These are phyloP conservation scores for Macrophomina pseudophaseolina DNA, from an alignment of 2,329 filamentous ascomycete species.

Conservation along the genomic window DNA sequence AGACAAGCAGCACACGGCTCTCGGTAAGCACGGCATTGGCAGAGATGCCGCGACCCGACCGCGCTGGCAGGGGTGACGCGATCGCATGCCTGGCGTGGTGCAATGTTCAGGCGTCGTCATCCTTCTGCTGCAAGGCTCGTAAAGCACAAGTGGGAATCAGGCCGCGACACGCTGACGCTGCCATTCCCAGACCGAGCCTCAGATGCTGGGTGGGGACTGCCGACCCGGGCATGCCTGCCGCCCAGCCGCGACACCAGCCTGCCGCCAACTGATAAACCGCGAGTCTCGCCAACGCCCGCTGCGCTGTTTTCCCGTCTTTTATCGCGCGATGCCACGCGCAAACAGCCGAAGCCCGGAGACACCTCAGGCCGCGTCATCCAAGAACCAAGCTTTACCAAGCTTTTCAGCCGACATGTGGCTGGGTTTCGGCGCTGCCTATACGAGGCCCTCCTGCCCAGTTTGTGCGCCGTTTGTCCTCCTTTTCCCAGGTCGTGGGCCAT, in stretches of 20 bases:
- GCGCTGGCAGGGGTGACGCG: constrained; percentile 4
- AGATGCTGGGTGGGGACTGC: not conserved
- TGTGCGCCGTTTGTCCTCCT: not conserved
- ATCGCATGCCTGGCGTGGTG: constrained; percentile 23
- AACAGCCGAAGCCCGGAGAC: not conserved
- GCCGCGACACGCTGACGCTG: constrained; percentile 1
- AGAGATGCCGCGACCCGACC: constrained; percentile 29
- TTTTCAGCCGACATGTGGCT: constrained; percentile 19
- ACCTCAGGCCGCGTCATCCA: constrained; percentile 9
- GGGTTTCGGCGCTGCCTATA: not conserved
- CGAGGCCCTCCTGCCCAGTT: not conserved
- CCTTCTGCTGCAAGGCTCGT: constrained; percentile 2
- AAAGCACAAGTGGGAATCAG: constrained; percentile 1
- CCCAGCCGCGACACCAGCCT: not conserved
- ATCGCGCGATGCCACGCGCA: not conserved
- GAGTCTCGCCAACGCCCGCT: not conserved
- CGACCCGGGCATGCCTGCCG: not conserved
- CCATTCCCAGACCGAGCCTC: not conserved
- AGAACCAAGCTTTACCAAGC: constrained; percentile 27
- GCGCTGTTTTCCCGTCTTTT: not conserved
- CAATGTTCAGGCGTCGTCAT: constrained; percentile 22
- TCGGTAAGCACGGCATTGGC: constrained; percentile 54
- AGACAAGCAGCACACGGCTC: constrained; percentile 56
- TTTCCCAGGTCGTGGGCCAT: not conserved
- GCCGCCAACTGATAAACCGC: not conserved